These are phyloP conservation scores for Acanthamoeba triangularis DNA, from an alignment of 208 protist species.

Conservation along the genomic window DNA sequence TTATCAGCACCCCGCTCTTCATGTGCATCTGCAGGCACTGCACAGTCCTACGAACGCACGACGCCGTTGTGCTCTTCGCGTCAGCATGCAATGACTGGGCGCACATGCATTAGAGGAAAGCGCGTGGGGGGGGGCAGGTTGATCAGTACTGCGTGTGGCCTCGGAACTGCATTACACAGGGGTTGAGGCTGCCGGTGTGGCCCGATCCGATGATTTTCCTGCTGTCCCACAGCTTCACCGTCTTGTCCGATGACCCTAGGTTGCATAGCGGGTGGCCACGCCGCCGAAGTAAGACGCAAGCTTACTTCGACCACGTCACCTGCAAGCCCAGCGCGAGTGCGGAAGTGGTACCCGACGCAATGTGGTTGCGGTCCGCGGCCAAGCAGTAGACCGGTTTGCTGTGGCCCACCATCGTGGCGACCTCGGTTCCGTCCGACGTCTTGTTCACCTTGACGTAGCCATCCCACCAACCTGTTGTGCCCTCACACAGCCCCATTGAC, in stretches of 20 bases:
- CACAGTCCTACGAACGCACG: constrained; percentile 30
- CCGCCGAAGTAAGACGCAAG: too few relatives aligned
- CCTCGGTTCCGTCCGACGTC: neutral
- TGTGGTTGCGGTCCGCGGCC: neutral
- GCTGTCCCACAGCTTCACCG: constrained; percentile 41
- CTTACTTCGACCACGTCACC: too few relatives aligned
- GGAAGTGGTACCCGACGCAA: neutral
- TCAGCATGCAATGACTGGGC: too few relatives aligned
- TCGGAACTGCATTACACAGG: neutral
- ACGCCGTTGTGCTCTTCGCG: too few relatives aligned
- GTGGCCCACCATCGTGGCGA: constrained; percentile 10
- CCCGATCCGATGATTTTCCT: neutral
- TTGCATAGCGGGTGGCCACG: neutral
- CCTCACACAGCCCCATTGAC: neutral
- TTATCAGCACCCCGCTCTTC: constrained; percentile 5
- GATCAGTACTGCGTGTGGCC: constrained; percentile 15
- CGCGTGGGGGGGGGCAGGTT: neutral
- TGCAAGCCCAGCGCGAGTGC: neutral
- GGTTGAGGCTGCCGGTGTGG: neutral
- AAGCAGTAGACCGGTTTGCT: constrained; percentile 35
- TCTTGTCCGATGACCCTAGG: constrained; percentile 33
- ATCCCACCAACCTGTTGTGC: constrained; percentile 40
- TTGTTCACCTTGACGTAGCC: constrained; percentile 47
- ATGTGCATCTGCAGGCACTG: constrained; percentile 5
- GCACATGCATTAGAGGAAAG: too few relatives aligned